Conservation (phyloP, 345 rosid genomes). For the Euphorbia pulcherrima region DNA sequence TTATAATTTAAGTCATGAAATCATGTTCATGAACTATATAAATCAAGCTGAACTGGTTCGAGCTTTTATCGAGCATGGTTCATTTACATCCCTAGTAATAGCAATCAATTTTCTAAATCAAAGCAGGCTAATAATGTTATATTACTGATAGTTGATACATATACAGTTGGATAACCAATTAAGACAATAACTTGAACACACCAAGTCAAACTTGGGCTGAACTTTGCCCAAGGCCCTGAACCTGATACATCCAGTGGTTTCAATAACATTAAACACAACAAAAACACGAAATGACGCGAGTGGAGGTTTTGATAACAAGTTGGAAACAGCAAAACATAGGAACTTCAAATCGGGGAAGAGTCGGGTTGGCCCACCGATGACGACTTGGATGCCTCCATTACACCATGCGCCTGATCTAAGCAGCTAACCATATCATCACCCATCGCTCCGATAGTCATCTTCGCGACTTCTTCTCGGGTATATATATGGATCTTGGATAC, state of each 20-base stretch:
- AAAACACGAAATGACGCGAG: slow-evolving; percentile 1
- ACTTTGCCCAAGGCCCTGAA: background rate
- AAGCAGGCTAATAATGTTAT: no score
- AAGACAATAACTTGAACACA: no score
- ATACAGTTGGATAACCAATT: no score
- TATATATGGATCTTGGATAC: slow-evolving; percentile 78
- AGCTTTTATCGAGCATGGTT: no score
- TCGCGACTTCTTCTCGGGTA: slow-evolving; percentile 84
- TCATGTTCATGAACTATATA: no score
- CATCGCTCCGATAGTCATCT: slow-evolving; percentile 51
- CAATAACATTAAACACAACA: no score
- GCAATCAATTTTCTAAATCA: no score
- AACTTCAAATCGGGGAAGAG: slow-evolving; percentile 47
- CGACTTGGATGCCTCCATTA: slow-evolving; percentile 79
- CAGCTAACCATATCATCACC: slow-evolving; percentile 86
- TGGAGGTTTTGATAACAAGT: slow-evolving; percentile 4
- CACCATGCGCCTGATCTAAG: slow-evolving; percentile 65
- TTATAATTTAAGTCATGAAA: no score
- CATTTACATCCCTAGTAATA: no score
- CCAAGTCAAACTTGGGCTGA: no score
- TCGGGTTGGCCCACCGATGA: slow-evolving; percentile 86
- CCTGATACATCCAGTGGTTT: background rate
- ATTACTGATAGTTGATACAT: no score
- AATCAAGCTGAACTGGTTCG: no score
- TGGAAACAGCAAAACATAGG: background rate